These are phyloP conservation scores for Fusarium coffeatum DNA, from an alignment of 2,329 filamentous ascomycete genomes.

Conservation along the genomic window DNA sequence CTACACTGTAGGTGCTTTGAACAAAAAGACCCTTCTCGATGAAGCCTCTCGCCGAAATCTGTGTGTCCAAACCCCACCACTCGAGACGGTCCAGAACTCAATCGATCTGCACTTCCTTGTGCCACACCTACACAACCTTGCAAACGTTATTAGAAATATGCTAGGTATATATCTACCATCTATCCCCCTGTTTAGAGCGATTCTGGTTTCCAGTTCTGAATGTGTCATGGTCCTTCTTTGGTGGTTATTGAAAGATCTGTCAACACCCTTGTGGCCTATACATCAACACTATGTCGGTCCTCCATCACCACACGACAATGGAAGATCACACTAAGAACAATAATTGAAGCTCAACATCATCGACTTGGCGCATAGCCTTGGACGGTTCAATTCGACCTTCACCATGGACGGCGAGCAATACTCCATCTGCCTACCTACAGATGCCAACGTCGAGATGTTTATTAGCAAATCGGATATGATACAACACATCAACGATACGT, in stretches of 20 bases:
- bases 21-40: conserved; percentile 29
- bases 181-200: conserved; percentile 17
- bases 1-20: neutral
- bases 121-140: conserved; percentile 42
- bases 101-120: conserved; percentile 48
- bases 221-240: neutral
- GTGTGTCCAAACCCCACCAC: conserved; percentile 40
- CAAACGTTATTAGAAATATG: conserved; percentile 19
- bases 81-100: conserved; percentile 47
- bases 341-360: neutral
- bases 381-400: neutral
- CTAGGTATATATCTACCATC: conserved; percentile 35
- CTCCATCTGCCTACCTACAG: neutral
- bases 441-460: neutral
- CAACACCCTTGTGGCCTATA: neutral
- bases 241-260: neutral
- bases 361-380: neutral
- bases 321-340: neutral
- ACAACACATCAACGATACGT: neutral
- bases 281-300: neutral
- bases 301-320: neutral
- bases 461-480: neutral
- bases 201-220: neutral
- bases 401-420: neutral
- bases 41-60: conserved; percentile 23